Base-by-base conservation (phyloP, 305 asterid genomes). In the Fraxinus dipetala region DNA sequence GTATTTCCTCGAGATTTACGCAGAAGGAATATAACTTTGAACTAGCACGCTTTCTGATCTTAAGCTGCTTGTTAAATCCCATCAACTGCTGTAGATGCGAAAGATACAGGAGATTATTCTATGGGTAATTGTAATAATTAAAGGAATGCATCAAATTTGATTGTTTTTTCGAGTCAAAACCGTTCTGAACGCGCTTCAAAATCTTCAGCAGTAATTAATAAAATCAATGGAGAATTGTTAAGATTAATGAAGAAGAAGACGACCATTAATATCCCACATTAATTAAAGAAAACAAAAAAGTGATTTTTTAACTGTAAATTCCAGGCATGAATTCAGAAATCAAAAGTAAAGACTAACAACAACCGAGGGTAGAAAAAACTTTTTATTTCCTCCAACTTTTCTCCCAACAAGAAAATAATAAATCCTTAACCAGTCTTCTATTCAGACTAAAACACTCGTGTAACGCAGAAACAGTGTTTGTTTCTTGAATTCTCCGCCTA, bases 201-300 rank as follows among this genome's bases (percentile, higher is more conserved):
- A 13, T 45, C 48, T 80, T 61, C 45, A 45, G 84, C 76, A 61
- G 48, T 80, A 51, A 32, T 59, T 78, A 43, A 76, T 18, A 36
- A 74, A 80, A 74, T 70, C 79, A 51, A 81, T 70, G 72, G 81
- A 74, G 67, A 74, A 51, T 45, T 51, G 79, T 73, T 78, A 24
- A 70, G 14, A 70, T 32, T n/a, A 16, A 30, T 70, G 76, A 32
- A 70, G 76, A 70, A 30, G 45, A 70, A 70, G 40, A 32, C 34
- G 24, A 32, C 24, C 43, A 70, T 1, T 70, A 70, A 70, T 30
- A 16, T 70, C 76, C 76, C 45, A 70, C 6, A 31, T 70, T 70
- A 70, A 70, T 51, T 78, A n/a, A 30, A 8, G 45, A 7, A 70
- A 70, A n/a, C 20, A 70, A 31, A 16, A 43, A 43, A 11, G 16